phyloP scores from a whole-genome alignment of 2,329 filamentous ascomycete genomes.

The Nannizzia gypsea region DNA sequence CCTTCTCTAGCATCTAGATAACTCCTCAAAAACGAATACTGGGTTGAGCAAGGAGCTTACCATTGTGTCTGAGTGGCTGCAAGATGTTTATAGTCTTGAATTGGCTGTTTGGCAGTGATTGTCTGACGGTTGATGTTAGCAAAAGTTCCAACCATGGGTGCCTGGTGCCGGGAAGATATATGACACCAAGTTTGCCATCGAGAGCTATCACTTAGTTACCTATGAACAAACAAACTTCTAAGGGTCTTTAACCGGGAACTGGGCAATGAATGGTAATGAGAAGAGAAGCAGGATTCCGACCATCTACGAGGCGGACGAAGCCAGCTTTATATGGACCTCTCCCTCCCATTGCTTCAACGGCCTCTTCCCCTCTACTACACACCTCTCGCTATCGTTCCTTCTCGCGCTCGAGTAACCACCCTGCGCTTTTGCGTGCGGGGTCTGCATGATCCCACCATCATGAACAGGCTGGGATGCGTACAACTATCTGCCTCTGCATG shows the following conservation, averaged over 20 bases:
- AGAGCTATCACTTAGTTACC: neutral
- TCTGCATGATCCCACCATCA: neutral
- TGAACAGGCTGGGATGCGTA: neutral
- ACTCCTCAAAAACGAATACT: slow-evolving; percentile 12
- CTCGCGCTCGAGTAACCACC: no score
- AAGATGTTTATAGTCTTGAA: neutral
- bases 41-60: slow-evolving; percentile 18
- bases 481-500: neutral
- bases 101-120: neutral
- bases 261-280: no score
- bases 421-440: neutral
- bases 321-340: no score
- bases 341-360: no score
- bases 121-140: neutral
- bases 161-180: neutral
- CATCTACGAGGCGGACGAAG: no score
- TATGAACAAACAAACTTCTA: no score
- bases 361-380: no score
- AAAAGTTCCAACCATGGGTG: neutral
- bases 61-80: neutral
- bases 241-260: no score
- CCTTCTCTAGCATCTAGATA: neutral
- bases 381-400: no score
- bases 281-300: no score
- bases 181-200: neutral